Evolutionary conservation across 257 asterid species (phyloP).

Genomic region (Penstemon barbatus): DNA sequence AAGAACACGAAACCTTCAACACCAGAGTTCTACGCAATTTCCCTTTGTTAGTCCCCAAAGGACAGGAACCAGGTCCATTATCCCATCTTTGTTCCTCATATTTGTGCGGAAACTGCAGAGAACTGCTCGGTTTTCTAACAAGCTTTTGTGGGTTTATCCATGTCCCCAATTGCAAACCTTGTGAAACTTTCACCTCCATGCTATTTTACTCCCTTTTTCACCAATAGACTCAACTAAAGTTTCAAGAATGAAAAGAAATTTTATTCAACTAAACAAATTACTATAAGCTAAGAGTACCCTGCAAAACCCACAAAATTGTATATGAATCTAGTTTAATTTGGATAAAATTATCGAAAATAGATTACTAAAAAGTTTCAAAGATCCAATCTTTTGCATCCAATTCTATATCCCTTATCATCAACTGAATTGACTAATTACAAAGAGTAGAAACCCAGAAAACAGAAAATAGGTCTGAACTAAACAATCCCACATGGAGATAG

Average conservation of each 20-base stretch:
- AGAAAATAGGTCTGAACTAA: no score
- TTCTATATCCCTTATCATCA: no score
- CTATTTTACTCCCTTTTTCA: constrained; percentile 20
- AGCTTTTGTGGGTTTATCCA: constrained; percentile 37
- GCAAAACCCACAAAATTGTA: no score
- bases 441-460: no score
- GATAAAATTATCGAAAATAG: no score
- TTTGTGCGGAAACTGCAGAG: constrained; percentile 41
- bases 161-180: constrained; percentile 44
- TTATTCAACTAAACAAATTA: neutral
- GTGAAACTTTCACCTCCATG: constrained; percentile 64
- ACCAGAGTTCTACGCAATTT: constrained; percentile 30
- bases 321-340: no score
- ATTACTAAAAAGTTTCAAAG: no score
- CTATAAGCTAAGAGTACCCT: neutral
- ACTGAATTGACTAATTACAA: no score
- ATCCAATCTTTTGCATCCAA: no score
- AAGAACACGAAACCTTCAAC: constrained; percentile 57
- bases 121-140: constrained; percentile 40
- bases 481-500: no score
- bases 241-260: neutral
- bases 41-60: constrained; percentile 33
- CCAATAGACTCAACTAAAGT: constrained; percentile 16
- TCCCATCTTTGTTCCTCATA: constrained; percentile 29
- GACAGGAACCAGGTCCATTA: constrained; percentile 35